Evolutionary conservation across 2,329 filamentous ascomycete genomes (phyloP), one percentile per base, ranked within the genome.

Genomic region (Didymella sp.): DNA sequence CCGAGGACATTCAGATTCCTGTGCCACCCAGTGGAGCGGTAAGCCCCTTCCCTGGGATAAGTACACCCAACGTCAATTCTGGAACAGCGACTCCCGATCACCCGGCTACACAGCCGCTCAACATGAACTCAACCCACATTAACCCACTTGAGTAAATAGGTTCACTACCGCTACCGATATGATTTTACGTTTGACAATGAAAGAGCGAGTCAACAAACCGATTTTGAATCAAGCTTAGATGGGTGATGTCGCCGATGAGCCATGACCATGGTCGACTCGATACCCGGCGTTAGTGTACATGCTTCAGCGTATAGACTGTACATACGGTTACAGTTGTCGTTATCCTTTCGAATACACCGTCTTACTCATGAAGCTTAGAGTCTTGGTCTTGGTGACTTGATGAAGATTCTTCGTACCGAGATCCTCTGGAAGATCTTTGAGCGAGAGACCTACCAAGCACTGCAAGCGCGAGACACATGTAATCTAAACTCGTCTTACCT

Each of bases 1-100:
- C 92, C 0, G 88, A 96, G 76, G 90, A 92, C 61, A 88, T 95
- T 69, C 85, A 88, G 62, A 91, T 93, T 40, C 89, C 90, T 0
- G 89, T 92, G 11, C 86, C 89, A 21, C 82, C 85, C 2, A 85
- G 81, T 59, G 82, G 82, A 37, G 69, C 69, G 2, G 73, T 80
- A 51, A 79, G 76, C 59, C 80, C 80, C 12, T 72, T 80, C 51
- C 68, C 70, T 15, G 78, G 77, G 25, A 52, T 79, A 3, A 77
- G 76, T 2, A 80, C 74, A 2, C 74, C 73, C 17, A 64, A 72
- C 30, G 57, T 61, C 22, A 62, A 56, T 1, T 72, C 72, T 24
- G 71, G 71, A 19, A 63, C 67, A n/a, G 63, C 62, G 2, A 73
- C 71, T 19, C 70, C 71, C 7, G 54, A 59, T 21, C 33, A 51